Evolutionary conservation across 129 eudicot species (phyloP).

Genomic region (Cynara cardunculus): DNA sequence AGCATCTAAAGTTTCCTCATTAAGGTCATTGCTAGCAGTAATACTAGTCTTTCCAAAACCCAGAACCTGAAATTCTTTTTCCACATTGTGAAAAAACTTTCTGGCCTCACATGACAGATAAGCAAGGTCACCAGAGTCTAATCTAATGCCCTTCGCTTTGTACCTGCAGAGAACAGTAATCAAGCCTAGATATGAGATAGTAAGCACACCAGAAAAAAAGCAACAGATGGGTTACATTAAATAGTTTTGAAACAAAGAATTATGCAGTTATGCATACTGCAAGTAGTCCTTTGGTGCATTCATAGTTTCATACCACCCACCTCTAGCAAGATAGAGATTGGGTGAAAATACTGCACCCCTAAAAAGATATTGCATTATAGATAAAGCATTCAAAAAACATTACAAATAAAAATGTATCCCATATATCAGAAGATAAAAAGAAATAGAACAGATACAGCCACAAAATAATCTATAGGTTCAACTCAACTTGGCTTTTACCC

Average conservation of each 20-base stretch:
- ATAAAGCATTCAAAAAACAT: no score
- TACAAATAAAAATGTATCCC: no score
- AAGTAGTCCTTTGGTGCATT: neutral
- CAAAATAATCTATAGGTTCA: neutral
- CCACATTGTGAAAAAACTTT: slow-evolving; percentile 64
- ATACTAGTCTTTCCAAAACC: slow-evolving; percentile 68
- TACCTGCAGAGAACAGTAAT: slow-evolving; percentile 49
- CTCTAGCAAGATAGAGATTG: neutral
- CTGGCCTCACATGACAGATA: slow-evolving; percentile 88
- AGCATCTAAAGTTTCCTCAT: slow-evolving; percentile 98
- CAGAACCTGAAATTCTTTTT: slow-evolving; percentile 69
- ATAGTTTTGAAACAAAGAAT: neutral
- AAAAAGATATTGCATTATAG: no score
- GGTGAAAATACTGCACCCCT: neutral
- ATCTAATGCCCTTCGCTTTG: slow-evolving; percentile 80
- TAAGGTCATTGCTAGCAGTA: slow-evolving; percentile 97
- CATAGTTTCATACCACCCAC: no score
- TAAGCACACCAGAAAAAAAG: neutral
- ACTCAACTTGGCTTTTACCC: neutral
- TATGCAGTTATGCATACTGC: neutral
- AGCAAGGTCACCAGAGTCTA: slow-evolving; percentile 99
- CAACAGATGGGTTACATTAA: neutral
- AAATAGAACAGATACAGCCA: neutral
- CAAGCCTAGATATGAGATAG: neutral
- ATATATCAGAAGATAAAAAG: no score